A percentile compares a stretch with the other conserved stretches of the same genome.
Evolutionary conservation across 1,284 basidiomycete species (phyloP).

Genomic region (Sanguinoderma infundibulare): DNA sequence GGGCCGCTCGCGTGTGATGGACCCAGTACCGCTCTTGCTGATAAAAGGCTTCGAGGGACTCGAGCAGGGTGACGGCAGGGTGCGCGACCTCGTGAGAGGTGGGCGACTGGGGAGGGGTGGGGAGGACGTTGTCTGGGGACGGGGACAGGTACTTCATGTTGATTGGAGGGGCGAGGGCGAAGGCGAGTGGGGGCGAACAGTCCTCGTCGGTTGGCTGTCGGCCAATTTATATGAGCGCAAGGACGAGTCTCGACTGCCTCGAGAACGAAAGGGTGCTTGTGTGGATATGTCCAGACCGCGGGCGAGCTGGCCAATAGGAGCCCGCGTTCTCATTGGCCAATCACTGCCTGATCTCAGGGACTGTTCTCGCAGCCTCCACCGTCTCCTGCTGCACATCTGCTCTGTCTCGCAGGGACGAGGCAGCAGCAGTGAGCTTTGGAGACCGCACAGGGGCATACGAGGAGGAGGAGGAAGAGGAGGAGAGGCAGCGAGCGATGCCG

Average conservation of each 20-base stretch:
- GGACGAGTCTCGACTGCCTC: constrained; percentile 36
- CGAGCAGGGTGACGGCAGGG: constrained; percentile 58
- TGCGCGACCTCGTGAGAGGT: constrained; percentile 37
- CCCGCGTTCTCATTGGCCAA: constrained; percentile 25
- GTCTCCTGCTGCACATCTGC: background rate
- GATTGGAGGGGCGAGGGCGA: constrained; percentile 14
- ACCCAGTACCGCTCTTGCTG: constrained; percentile 73
- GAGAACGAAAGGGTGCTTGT: constrained; percentile 30
- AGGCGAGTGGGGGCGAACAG: constrained; percentile 20
- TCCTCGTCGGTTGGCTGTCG: constrained; percentile 23
- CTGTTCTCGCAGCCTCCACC: constrained; percentile 15
- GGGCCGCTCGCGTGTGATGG: constrained; percentile 45
- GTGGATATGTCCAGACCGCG: constrained; percentile 33
- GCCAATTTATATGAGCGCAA: constrained; percentile 31
- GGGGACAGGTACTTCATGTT: constrained; percentile 35
- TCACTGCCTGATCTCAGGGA: constrained; percentile 18
- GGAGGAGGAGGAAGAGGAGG: constrained; percentile 1
- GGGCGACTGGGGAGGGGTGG: constrained; percentile 52
- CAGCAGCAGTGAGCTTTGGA: background rate
- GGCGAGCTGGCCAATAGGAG: constrained; percentile 34
- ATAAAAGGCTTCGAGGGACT: constrained; percentile 67
- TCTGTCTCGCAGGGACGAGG: background rate
- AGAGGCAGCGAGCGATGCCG: background rate
- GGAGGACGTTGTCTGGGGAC: constrained; percentile 38
- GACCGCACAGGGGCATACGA: background rate